Percentiles rank a stretch among this genome's conserved stretches.
phyloP scores from a whole-genome alignment of 176 grass and related monocot genomes.

The Carex pumila region DNA sequence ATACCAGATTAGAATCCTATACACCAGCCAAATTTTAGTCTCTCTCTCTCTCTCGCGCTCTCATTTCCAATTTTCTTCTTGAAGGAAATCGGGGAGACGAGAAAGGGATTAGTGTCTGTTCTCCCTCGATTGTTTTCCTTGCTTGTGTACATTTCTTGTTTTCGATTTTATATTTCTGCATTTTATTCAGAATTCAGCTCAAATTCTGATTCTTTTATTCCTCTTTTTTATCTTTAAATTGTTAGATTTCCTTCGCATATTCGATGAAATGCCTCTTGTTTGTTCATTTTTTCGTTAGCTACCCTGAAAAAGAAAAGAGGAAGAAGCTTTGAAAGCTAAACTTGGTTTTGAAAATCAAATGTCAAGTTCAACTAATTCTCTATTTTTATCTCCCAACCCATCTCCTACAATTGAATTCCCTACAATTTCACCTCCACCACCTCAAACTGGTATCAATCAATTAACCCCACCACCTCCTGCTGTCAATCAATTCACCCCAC shows the following conservation, averaged over 20 bases:
- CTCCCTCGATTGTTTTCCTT: not conserved
- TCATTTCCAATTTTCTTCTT: not conserved
- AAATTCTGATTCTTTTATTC: not conserved
- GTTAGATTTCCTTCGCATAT: not conserved
- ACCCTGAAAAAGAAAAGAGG: not conserved
- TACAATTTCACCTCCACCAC: not conserved
- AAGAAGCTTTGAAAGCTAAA: not conserved
- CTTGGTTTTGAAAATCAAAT: not conserved
- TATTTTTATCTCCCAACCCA: not conserved
- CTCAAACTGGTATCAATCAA: not conserved
- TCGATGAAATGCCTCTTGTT: not conserved
- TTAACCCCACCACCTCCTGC: not conserved
- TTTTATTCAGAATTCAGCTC: not conserved
- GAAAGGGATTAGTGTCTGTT: not conserved
- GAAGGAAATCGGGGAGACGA: not conserved
- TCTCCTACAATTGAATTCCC: conserved; percentile 12
- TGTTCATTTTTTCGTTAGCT: not conserved
- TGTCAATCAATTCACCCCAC: not conserved
- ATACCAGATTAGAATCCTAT: not conserved
- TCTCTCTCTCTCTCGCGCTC: not conserved
- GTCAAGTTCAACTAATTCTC: not conserved
- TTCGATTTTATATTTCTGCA: not conserved
- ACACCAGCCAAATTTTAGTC: not conserved
- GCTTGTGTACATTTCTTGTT: not conserved
- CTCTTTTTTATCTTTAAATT: not conserved